A percentile compares a stretch with the other conserved stretches of the same genome.
Conservation (phyloP, 805 yeast species). For the Ogataea nonfermentans region DNA sequence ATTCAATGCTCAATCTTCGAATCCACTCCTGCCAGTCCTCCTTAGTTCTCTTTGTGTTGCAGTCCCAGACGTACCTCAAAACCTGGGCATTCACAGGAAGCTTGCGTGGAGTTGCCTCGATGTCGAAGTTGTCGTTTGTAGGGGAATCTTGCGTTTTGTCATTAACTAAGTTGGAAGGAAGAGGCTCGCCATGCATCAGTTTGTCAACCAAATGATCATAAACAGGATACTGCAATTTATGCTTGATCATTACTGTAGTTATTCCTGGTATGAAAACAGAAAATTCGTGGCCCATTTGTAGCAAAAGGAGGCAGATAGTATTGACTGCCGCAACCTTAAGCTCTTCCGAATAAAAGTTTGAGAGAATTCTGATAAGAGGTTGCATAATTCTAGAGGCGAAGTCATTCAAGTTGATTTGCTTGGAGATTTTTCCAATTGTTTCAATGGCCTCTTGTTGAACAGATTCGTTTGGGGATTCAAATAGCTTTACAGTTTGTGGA, state of each 20-base stretch:
- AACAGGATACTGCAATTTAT: slow-evolving; percentile 64
- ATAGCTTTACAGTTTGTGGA: slow-evolving; percentile 80
- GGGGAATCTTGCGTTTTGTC: slow-evolving; percentile 52
- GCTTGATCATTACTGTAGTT: slow-evolving; percentile 59
- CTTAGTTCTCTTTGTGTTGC: slow-evolving; percentile 79
- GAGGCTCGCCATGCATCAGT: slow-evolving; percentile 77
- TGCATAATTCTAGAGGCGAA: slow-evolving; percentile 90
- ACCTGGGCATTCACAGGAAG: slow-evolving; percentile 65
- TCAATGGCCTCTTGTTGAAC: slow-evolving; percentile 74
- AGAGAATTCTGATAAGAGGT: slow-evolving; percentile 71
- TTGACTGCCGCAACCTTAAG: slow-evolving; percentile 66
- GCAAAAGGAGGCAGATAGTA: slow-evolving; percentile 69
- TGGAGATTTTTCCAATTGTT: slow-evolving; percentile 78
- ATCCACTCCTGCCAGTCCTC: slow-evolving; percentile 99
- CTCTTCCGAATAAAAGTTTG: slow-evolving; percentile 43
- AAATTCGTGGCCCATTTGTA: slow-evolving; percentile 84
- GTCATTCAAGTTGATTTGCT: slow-evolving; percentile 69
- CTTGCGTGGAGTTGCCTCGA: slow-evolving; percentile 69
- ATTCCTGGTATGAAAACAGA: slow-evolving; percentile 83
- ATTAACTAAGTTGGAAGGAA: slow-evolving; percentile 72
- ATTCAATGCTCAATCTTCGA: slow-evolving; percentile 76
- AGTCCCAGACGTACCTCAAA: slow-evolving; percentile 86
- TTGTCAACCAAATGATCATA: slow-evolving; percentile 82
- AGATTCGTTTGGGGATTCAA: slow-evolving; percentile 64
- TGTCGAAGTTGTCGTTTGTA: slow-evolving; percentile 50